A percentile compares a stretch with the other conserved stretches of the same genome.
Conservation (phyloP, 345 rosid species). For the Gossypium stocksii region DNA sequence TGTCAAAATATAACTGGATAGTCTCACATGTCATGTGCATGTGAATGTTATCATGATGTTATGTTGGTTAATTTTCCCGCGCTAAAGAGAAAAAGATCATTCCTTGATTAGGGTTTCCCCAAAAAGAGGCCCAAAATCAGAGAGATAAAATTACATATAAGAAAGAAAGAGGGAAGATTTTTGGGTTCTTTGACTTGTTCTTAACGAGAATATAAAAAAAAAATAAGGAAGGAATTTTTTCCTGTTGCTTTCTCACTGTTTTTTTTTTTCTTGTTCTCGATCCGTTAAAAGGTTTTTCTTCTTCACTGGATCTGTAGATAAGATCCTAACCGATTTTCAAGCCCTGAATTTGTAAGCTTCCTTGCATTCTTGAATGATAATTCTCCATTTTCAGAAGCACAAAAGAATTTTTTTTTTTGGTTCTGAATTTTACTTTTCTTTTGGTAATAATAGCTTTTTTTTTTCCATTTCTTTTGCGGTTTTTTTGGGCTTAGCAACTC, state of each 20-base stretch:
- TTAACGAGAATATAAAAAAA: background rate
- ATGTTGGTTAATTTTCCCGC: constrained; percentile 18
- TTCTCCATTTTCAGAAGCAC: background rate
- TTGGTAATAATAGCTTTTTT: background rate
- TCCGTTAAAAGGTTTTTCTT: background rate
- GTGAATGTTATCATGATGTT: constrained; percentile 6
- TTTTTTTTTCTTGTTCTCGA: background rate
- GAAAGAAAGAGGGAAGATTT: background rate
- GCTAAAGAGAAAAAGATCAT: constrained; percentile 5
- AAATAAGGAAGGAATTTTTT: background rate
- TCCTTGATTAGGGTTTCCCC: constrained; percentile 9
- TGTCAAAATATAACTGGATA: background rate
- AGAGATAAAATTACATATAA: background rate
- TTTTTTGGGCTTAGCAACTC: background rate
- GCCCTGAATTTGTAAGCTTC: background rate
- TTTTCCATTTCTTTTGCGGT: background rate
- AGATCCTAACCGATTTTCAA: background rate
- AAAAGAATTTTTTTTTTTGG: background rate
- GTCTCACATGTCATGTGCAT: background rate
- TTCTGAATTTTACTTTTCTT: background rate
- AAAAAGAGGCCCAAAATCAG: background rate
- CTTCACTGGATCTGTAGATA: constrained; percentile 7
- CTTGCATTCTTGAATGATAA: background rate
- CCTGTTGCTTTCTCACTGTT: background rate
- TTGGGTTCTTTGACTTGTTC: background rate